Evolutionary conservation across 345 rosid species (phyloP).

Genomic region (Xanthoceras sorbifolium): DNA sequence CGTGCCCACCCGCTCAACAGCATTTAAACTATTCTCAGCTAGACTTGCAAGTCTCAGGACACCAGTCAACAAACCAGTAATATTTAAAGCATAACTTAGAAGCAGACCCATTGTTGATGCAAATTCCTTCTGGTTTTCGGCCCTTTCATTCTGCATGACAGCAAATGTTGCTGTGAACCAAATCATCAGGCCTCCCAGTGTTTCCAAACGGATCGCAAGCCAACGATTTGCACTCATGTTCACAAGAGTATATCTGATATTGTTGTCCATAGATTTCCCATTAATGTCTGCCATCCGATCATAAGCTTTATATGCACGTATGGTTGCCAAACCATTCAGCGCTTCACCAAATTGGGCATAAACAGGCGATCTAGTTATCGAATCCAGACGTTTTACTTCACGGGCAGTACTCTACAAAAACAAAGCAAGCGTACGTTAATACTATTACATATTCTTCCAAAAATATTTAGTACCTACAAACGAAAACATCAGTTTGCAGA

Average conservation of each 20-base stretch:
- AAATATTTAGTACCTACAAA: not conserved
- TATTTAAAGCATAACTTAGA: constrained; percentile 92
- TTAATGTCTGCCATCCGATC: constrained; percentile 92
- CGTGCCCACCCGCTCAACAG: constrained; percentile 91
- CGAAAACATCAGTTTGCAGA: not conserved
- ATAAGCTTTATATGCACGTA: constrained; percentile 97
- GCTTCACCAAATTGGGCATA: constrained; percentile 99
- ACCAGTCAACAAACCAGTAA: constrained; percentile 75
- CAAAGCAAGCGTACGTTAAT: constrained; percentile 21
- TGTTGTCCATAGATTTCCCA: constrained; percentile 94
- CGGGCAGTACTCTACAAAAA: constrained; percentile 84
- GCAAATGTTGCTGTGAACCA: constrained; percentile 99
- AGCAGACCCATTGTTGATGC: constrained; percentile 99
- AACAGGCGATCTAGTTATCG: constrained; percentile 92
- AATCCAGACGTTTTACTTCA: constrained; percentile 95
- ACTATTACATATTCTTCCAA: not conserved
- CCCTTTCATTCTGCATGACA: constrained; percentile 91
- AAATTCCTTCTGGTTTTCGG: constrained; percentile 81
- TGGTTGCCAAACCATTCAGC: constrained; percentile 82
- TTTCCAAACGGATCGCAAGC: constrained; percentile 95
- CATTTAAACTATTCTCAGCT: constrained; percentile 95
- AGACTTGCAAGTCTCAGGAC: constrained; percentile 97
- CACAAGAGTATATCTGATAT: constrained; percentile 82
- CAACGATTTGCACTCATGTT: constrained; percentile 95
- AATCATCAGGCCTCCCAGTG: constrained; percentile 95